Evolutionary conservation across 305 asterid genomes (phyloP), one percentile per base, ranked within the genome.

Genomic region (Fraxinus ornus): DNA sequence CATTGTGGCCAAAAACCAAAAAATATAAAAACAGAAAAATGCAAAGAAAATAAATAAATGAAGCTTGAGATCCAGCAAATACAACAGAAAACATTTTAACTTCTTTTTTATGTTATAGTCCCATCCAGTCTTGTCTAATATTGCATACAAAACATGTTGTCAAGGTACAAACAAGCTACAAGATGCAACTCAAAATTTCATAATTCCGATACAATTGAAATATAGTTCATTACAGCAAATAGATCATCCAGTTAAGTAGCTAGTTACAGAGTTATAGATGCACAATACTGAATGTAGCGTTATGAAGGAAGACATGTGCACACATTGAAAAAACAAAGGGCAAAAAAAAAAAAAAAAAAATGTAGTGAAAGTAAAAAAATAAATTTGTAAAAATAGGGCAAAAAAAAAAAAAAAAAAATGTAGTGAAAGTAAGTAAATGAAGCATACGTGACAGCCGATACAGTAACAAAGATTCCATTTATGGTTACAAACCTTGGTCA

Each of bases 401-500:
- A n/a, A n/a, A n/a, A n/a, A n/a, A n/a, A n/a, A n/a, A n/a, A n/a
- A n/a, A n/a, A n/a, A n/a, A n/a, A n/a, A n/a, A n/a, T n/a, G n/a
- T 4, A 44, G 9, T 39, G 10, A 21, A 70, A 19, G 5, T 52
- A 62, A 21, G 22, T 60, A 21, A 22, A 62, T 62, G 17, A 62
- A 7, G 33, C 72, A 8, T 62, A 62, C 0, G 2, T 22, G 33
- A 24, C 47, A 82, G 15, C 47, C 12, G 33, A 62, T 8, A 22
- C 0, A 4, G 71, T 22, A 62, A 62, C 72, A 62, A 24, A 62
- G 33, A 62, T 62, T 62, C 47, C 44, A 78, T 28, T 8, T 28
- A 47, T n/a, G 13, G 79, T 30, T 66, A 81, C 88, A 5, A 57
- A 93, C 98, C 96, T 93, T 92, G 47, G 91, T 91, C 82, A 95